Evolutionary conservation across 1,284 basidiomycete species (phyloP), one percentile per base, ranked within the genome.

Genomic region (Fistulina hepatica): DNA sequence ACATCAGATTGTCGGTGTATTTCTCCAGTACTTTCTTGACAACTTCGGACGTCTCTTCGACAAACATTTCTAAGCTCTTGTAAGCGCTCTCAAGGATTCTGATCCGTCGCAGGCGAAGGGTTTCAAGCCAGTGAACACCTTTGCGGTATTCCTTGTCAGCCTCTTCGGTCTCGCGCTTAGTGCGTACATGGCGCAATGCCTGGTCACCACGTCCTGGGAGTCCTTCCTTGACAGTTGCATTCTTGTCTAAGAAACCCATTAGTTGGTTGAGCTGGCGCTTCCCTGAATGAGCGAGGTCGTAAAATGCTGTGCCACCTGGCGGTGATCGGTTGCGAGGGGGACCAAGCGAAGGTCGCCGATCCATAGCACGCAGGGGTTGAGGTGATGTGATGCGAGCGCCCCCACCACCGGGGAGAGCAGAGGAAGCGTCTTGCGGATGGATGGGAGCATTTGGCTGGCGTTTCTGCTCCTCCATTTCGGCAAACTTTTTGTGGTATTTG

Each of bases 121-220:
- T 97, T 63, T 99, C 94, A 17, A 94, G 64, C 74, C 91, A 90
- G 58, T 97, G 86, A 21, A 98, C 78, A 23, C 77, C 90, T 47
- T 82, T 82, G 21, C 94, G 73, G 51, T 97, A 98, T 44, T 92
- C 89, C 55, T 83, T 86, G 59, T 97, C 84, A 36, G 92, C 89
- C 56, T 94, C 90, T 34, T 94, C 92, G 3, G 85, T 81, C 48
- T 95, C 92, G 36, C 91, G 69, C 62, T 91, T 93, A 8, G 81
- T 73, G 39, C 82, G 80, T 22, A 88, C 82, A 22, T 73, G 71
- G 41, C 80, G 73, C 45, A 90, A 61, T 2, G 84, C 76, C 41
- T 63, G 69, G 46, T 65, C 71, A 45, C 81, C 77, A n/a, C 63
- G 59, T 22, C 74, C 69, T 11, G 66, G 66, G 25, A 71, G 68